phyloP scores from a whole-genome alignment of 2,329 filamentous ascomycete species.

The Aspergillus latus region DNA sequence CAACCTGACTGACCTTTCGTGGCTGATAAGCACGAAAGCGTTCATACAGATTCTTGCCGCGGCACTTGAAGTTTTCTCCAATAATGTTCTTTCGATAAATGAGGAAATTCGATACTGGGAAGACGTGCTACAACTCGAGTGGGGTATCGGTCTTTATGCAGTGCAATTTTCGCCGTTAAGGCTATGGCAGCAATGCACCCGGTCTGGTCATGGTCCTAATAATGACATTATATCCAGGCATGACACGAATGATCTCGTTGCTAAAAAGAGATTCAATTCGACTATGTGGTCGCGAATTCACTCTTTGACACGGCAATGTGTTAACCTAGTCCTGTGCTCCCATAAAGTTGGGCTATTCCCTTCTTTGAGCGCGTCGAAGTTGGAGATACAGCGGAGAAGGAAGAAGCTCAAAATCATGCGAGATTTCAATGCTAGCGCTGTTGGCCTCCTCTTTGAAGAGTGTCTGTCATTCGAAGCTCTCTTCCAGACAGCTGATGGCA shows the following conservation, averaged over 20 bases:
- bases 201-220: slow-evolving; percentile 40
- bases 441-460: slow-evolving; percentile 85
- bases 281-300: slow-evolving; percentile 66
- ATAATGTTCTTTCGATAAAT: slow-evolving; percentile 78
- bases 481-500: slow-evolving; percentile 55
- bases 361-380: slow-evolving; percentile 72
- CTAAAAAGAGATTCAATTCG: background rate
- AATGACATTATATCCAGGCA: slow-evolving; percentile 22
- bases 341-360: slow-evolving; percentile 72
- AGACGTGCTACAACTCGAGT: slow-evolving; percentile 74
- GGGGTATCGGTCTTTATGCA: slow-evolving; percentile 77
- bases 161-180: slow-evolving; percentile 79
- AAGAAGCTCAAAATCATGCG: slow-evolving; percentile 68
- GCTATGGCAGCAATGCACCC: slow-evolving; percentile 71
- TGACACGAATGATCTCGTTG: slow-evolving; percentile 31
- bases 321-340: slow-evolving; percentile 69
- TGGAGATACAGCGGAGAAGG: slow-evolving; percentile 74
- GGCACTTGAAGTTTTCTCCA: slow-evolving; percentile 72
- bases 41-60: slow-evolving; percentile 87
- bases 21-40: slow-evolving; percentile 87
- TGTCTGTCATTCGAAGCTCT: slow-evolving; percentile 68
- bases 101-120: slow-evolving; percentile 97
- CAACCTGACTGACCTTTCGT: slow-evolving; percentile 79
- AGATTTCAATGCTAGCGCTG: slow-evolving; percentile 77
- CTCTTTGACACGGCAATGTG: slow-evolving; percentile 71